Base-by-base conservation (phyloP, 352 stramenopile genomes). In the Phytophthora niederhauseri region DNA sequence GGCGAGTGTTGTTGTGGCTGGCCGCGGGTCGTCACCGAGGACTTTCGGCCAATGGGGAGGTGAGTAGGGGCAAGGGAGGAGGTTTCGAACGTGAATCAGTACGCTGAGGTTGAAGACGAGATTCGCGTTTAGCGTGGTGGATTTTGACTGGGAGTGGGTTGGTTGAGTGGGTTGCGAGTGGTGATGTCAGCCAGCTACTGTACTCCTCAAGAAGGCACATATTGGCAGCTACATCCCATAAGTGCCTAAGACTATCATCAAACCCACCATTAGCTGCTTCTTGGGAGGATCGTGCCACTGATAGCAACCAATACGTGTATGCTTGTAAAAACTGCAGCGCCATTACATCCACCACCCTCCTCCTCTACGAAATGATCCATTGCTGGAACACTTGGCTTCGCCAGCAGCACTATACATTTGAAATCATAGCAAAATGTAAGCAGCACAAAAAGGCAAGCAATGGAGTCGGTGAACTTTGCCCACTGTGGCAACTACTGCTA, bases 1-100 rank as follows among this genome's bases (percentile, higher is more conserved):
- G 8, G 4, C 45, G 55, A 57, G 50, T 72, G 64, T 68, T 17
- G 55, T 62, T 60, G 68, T 67, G 31, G 55, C 51, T 30, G 11
- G 43, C 52, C 20, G 51, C 20, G 24, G 31, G 24, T 61, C 30
- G 66, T 57, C 55, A 58, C 28, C 15, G 55, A 57, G 30, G 52
- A 55, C 20, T 49, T 49, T 49, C 17, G 17, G 17, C 41, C 41
- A 49, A 24, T 49, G 6, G 17, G 41, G 11, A 11, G 17, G 41
- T 0, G 41, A n/a, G 14, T 1, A 6, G 2, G 36, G 14, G 14
- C 36, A 45, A 45, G 41, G 24, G 41, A 19, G 41, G 41, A 49
- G 3, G 6, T 22, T 49, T 19, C 7, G 22, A 17, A 49, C 17
- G 41, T 24, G 17, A 49, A 20, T 49, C 41, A 49, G 41, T 49